phyloP scores from a whole-genome alignment of 768 basidiomycete species.

The Tulasnella sp. region DNA sequence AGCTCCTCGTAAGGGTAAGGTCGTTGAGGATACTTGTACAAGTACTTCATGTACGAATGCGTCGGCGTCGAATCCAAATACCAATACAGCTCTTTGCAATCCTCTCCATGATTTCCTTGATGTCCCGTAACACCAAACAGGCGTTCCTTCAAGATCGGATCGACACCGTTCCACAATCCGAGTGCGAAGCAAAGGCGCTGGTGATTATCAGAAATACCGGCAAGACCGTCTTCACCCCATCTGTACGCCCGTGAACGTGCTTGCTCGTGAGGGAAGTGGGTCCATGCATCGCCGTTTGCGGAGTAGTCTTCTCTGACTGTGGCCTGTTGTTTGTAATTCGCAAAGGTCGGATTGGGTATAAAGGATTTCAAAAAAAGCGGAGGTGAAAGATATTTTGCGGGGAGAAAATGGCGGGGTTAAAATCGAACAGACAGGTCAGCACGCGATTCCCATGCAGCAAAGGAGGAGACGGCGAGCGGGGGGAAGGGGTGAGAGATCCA shows the following conservation, averaged over 20 bases:
- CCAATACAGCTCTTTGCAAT: conserved; percentile 98
- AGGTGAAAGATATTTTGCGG: not conserved
- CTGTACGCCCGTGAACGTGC: conserved; percentile 91
- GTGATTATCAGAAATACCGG: conserved; percentile 95
- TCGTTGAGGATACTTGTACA: conserved; percentile 97
- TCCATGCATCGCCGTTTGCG: conserved; percentile 92
- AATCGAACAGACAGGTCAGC: conserved; percentile 3
- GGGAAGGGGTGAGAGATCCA: not conserved
- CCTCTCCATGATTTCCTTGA: conserved; percentile 98
- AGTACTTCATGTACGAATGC: conserved; percentile 99
- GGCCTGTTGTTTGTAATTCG: conserved; percentile 54
- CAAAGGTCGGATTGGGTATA: conserved; percentile 26
- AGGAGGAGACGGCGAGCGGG: not conserved
- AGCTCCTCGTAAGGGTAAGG: conserved; percentile 92
- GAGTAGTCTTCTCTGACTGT: conserved; percentile 99
- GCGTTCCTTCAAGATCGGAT: conserved; percentile 94
- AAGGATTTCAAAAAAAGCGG: conserved; percentile 24
- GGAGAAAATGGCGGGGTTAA: not conserved
- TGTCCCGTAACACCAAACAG: conserved; percentile 95
- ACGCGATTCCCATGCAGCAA: conserved; percentile 2
- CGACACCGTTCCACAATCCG: conserved; percentile 91
- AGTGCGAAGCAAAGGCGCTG: conserved; percentile 88
- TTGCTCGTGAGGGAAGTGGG: conserved; percentile 90
- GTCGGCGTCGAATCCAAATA: conserved; percentile 98
- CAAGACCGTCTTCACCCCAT: conserved; percentile 99